phyloP scores from a whole-genome alignment of 1,139 yeast species.

The Magnusiomyces fungicola region DNA sequence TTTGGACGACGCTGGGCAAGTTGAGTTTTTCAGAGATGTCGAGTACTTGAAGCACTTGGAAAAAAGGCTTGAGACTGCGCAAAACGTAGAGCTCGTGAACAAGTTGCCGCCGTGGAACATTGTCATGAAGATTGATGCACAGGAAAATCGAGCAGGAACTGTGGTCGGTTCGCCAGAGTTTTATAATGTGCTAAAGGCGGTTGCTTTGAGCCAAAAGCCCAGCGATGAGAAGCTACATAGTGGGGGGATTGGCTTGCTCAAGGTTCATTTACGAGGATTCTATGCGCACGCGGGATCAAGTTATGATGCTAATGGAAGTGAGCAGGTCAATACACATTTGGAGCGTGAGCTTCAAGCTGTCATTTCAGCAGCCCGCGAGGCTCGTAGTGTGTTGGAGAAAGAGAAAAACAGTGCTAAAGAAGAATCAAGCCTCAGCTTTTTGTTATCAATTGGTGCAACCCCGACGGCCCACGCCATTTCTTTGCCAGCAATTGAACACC shows the following conservation, averaged over 20 bases:
- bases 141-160: slow-evolving; percentile 53
- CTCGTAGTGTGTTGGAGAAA: slow-evolving; percentile 30
- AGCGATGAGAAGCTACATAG: neutral
- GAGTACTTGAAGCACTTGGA: neutral
- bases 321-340: slow-evolving; percentile 43
- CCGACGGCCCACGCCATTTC: slow-evolving; percentile 69
- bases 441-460: slow-evolving; percentile 67
- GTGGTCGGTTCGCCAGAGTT: slow-evolving; percentile 32
- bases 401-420: slow-evolving; percentile 12
- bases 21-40: slow-evolving; percentile 36
- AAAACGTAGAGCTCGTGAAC: neutral
- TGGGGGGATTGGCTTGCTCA: neutral
- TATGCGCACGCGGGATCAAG: slow-evolving; percentile 81
- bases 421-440: slow-evolving; percentile 23
- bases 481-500: slow-evolving; percentile 1
- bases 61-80: neutral
- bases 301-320: slow-evolving; percentile 43
- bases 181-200: slow-evolving; percentile 30
- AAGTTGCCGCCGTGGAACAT: slow-evolving; percentile 32
- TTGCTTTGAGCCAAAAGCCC: slow-evolving; percentile 25
- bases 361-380: slow-evolving; percentile 42
- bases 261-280: slow-evolving; percentile 46
- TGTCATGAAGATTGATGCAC: slow-evolving; percentile 35
- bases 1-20: slow-evolving; percentile 55
- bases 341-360: slow-evolving; percentile 52